phyloP scores from a whole-genome alignment of 2,329 filamentous ascomycete genomes.

The Cercospora zeina region DNA sequence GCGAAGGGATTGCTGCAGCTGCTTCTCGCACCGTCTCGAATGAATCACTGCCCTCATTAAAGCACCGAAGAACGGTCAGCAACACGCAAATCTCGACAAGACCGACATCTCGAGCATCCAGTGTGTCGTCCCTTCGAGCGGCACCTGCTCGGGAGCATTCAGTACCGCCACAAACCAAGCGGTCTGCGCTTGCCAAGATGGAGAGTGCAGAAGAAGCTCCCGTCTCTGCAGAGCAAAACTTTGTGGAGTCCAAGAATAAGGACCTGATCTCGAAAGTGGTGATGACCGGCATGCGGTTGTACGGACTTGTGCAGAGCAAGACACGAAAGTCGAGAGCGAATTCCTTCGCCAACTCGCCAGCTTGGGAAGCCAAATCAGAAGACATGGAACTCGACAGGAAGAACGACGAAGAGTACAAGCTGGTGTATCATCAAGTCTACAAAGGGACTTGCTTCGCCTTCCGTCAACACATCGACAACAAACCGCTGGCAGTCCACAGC shows the following conservation, averaged over 20 bases:
- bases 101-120: slow-evolving; percentile 37
- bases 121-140: slow-evolving; percentile 33
- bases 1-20: slow-evolving; percentile 47
- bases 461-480: slow-evolving; percentile 44
- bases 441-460: slow-evolving; percentile 53
- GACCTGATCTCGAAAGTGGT: slow-evolving; percentile 53
- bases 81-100: slow-evolving; percentile 30
- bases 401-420: slow-evolving; percentile 54
- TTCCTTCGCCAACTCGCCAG: slow-evolving; percentile 26
- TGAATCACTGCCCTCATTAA: slow-evolving; percentile 32
- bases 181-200: slow-evolving; percentile 33
- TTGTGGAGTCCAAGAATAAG: slow-evolving; percentile 46
- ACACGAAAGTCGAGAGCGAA: slow-evolving; percentile 34
- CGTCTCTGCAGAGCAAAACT: slow-evolving; percentile 13
- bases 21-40: slow-evolving; percentile 37
- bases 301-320: slow-evolving; percentile 51
- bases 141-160: slow-evolving; percentile 27
- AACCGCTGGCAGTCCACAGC: slow-evolving; percentile 44
- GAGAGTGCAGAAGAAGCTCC: slow-evolving; percentile 28
- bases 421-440: slow-evolving; percentile 55
- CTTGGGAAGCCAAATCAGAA: slow-evolving; percentile 26
- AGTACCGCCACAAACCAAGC: slow-evolving; percentile 27
- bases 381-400: slow-evolving; percentile 30
- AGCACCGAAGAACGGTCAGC: slow-evolving; percentile 39
- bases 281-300: slow-evolving; percentile 56